Conservation (phyloP, 2,329 filamentous ascomycete species). For the Didymella glomerata region DNA sequence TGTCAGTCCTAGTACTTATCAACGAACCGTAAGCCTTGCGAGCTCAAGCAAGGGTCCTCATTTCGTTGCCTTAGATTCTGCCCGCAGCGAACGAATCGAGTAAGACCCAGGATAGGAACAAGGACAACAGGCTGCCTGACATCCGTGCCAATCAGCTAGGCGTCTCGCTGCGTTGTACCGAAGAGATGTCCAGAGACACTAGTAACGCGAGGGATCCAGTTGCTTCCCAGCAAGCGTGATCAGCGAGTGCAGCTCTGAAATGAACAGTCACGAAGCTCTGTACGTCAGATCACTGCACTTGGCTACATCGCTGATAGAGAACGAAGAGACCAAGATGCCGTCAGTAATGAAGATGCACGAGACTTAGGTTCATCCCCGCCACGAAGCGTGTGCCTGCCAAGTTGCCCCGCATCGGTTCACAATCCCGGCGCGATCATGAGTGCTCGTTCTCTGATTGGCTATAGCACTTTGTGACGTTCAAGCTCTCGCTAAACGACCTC, state of each 20-base stretch:
- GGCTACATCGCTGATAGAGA: neutral
- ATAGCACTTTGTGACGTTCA: neutral
- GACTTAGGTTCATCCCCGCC: neutral
- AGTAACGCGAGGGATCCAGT: neutral
- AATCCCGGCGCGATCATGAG: neutral
- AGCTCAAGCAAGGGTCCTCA: neutral
- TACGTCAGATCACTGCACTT: neutral
- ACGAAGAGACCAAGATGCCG: neutral
- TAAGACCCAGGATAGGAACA: too few relatives aligned
- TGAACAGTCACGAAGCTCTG: neutral
- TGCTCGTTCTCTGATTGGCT: slow-evolving; percentile 4
- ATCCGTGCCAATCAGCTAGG: neutral
- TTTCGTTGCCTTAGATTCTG: neutral
- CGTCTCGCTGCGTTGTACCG: neutral
- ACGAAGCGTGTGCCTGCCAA: slow-evolving; percentile 1
- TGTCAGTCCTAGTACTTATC: neutral
- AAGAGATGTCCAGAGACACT: neutral
- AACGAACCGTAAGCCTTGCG: neutral
- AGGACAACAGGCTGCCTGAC: neutral
- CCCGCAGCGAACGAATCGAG: neutral
- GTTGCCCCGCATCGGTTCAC: slow-evolving; percentile 2
- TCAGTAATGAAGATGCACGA: neutral
- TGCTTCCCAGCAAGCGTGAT: neutral
- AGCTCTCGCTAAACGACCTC: neutral
- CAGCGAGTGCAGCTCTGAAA: neutral